A percentile compares a stretch with the other conserved stretches of the same genome.
These are phyloP conservation scores for Epipyxis sp. DNA, from an alignment of 108 stramenopile species.

Conservation along the genomic window DNA sequence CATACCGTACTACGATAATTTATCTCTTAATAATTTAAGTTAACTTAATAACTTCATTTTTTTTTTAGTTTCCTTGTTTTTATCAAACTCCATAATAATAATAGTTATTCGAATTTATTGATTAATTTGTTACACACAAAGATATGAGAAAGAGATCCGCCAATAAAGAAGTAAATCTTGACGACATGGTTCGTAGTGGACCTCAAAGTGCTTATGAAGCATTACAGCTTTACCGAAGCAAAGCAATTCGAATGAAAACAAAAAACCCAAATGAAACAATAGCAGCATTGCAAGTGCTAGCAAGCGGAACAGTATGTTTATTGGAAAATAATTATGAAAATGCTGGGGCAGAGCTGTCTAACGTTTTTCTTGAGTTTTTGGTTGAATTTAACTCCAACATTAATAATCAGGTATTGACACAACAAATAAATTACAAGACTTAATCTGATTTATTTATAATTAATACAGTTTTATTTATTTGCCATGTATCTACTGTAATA, in stretches of 20 bases:
- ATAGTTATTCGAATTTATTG: too few species aligned
- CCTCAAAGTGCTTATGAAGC: conserved; percentile 2
- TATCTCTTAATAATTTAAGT: too few species aligned
- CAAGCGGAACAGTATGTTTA: not conserved
- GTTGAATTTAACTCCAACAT: not conserved
- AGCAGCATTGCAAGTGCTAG: not conserved
- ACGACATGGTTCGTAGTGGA: not conserved
- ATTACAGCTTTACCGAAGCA: not conserved
- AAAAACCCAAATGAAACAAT: conserved; percentile 10
- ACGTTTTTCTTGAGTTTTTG: not conserved
- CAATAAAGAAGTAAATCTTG: not conserved
- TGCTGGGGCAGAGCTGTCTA: conserved; percentile 9
- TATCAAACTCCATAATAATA: too few species aligned
- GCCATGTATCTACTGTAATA: too few species aligned
- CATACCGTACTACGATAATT: too few species aligned
- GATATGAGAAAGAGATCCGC: not conserved
- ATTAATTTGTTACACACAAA: too few species aligned
- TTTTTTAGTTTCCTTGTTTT: too few species aligned
- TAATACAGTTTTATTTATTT: too few species aligned
- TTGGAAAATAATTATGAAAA: conserved; percentile 11
- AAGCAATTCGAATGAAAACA: conserved; percentile 3
- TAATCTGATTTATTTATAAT: too few species aligned
- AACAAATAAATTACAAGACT: too few species aligned
- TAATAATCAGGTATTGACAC: too few species aligned
- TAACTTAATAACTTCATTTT: too few species aligned